A percentile compares a stretch with the other conserved stretches of the same genome.
These are phyloP conservation scores for Paragyromitra xinjiangensis DNA, from an alignment of 495 filamentous ascomycete species.

Conservation along the genomic window DNA sequence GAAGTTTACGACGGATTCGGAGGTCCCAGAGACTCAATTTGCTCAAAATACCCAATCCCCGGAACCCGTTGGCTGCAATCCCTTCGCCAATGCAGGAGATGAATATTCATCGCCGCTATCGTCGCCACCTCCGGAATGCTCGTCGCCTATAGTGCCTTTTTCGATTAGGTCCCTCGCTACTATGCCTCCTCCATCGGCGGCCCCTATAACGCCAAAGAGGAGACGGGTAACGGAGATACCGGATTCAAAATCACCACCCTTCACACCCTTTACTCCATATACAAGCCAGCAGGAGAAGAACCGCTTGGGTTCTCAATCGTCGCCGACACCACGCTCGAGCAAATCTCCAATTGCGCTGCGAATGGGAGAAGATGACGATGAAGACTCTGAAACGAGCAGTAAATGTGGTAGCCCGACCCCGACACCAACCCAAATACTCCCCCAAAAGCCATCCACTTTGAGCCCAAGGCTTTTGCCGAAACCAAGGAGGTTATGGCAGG, in stretches of 20 bases:
- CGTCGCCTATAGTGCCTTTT: slow-evolving; percentile 3
- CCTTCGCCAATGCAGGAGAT: slow-evolving; percentile 47
- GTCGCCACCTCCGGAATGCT: slow-evolving; percentile 23
- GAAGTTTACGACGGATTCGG: not conserved
- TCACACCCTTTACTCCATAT: slow-evolving; percentile 48
- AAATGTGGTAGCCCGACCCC: not conserved
- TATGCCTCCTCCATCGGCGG: slow-evolving; percentile 22
- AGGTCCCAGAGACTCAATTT: slow-evolving; percentile 52
- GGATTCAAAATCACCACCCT: slow-evolving; percentile 51
- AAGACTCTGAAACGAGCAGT: not conserved
- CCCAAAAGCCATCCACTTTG: not conserved
- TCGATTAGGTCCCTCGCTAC: not conserved
- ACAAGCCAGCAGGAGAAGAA: not conserved
- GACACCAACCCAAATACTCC: not conserved
- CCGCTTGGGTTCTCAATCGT: not conserved
- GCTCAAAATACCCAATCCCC: slow-evolving; percentile 32
- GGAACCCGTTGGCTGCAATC: slow-evolving; percentile 65
- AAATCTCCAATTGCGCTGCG: not conserved
- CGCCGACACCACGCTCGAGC: slow-evolving; percentile 19
- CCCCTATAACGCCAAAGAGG: slow-evolving; percentile 44
- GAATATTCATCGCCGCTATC: slow-evolving; percentile 22
- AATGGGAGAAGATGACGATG: slow-evolving; percentile 1
- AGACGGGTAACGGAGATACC: slow-evolving; percentile 32
- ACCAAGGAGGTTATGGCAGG: not conserved
- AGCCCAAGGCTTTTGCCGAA: not conserved